Evolutionary conservation across 305 asterid genomes (phyloP).

Genomic region (Fraxinus baroniana): DNA sequence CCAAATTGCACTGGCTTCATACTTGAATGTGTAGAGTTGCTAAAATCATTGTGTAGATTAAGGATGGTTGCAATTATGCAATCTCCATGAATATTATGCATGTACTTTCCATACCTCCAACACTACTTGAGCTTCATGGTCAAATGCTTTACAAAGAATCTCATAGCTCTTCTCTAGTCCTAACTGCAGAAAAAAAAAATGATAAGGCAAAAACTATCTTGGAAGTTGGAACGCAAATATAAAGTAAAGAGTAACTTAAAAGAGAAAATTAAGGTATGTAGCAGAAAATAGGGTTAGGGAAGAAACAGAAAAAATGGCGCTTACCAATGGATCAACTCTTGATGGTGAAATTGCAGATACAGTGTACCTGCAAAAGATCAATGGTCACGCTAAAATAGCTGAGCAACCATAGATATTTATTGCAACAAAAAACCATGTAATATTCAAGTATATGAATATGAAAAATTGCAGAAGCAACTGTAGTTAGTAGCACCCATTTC

Average conservation of each 20-base stretch:
- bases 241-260: background rate
- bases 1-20: background rate
- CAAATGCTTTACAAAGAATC: slow-evolving; percentile 81
- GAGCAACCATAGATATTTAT: slow-evolving; percentile 15
- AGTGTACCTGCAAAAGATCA: slow-evolving; percentile 54
- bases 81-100: background rate
- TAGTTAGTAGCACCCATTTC: background rate
- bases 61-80: background rate
- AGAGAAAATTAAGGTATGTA: slow-evolving; percentile 4
- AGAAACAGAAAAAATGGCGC: slow-evolving; percentile 20
- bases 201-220: slow-evolving; percentile 11
- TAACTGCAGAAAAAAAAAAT: slow-evolving; percentile 39
- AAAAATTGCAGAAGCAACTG: slow-evolving; percentile 4
- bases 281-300: background rate
- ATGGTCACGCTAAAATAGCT: slow-evolving; percentile 15
- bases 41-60: slow-evolving; percentile 5
- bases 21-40: background rate
- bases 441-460: background rate
- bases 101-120: slow-evolving; percentile 43
- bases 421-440: background rate
- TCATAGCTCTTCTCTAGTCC: slow-evolving; percentile 65
- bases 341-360: slow-evolving; percentile 84
- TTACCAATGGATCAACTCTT: slow-evolving; percentile 55
- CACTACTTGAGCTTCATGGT: slow-evolving; percentile 56
- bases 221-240: background rate